Base-by-base conservation (phyloP, 2,329 filamentous ascomycete genomes). In the Nemania sp. region DNA sequence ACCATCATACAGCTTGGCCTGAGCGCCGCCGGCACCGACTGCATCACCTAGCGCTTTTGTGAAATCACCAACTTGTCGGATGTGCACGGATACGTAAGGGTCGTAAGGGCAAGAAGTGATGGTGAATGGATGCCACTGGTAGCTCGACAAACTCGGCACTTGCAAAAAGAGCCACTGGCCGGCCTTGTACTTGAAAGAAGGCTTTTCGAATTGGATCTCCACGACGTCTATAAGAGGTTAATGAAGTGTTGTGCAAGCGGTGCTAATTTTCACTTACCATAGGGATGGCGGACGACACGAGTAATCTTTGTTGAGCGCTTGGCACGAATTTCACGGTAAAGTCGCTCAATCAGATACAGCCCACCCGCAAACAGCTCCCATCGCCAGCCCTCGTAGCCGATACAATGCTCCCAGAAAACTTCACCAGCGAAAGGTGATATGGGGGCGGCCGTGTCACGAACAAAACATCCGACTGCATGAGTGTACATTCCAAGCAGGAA, bases 41-140 rank as follows among this genome's bases (percentile, higher is more conserved):
- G 93, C 90, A 65, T 97, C 90, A 69, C 91, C 94, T n/a, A 99
- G 82, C n/a, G 88, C 85, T 57, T 86, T 85, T 11, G 94, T 99
- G 70, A 96, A 99, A 75, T 99, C 94, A 62, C 94, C 94, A 6
- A 97, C 93, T 76, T 97, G 94, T 43, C 94, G 89, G 54, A 99
- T 86, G 72, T 99, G 94, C 24, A 99, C 83, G 33, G 91, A 96
- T 62, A 97, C 85, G 68, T 97, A 97, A 0, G 90, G 89, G 66
- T 99, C 94, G 68, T 91, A 94, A 5, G 94, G 94, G 74, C 94
- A 99, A 8, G 94, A 97, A 2, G 94, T 99, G 73, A 99, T 97
- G 68, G 94, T 99, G 71, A 97, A 99, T 1, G 94, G 94, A 74
- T 99, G 94, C 94, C 94, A 99, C 76, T 99, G 91, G 68, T 91